Evolutionary conservation across 1,284 basidiomycete species (phyloP), one percentile per base, ranked within the genome.

Genomic region (Stereum hirsutum): DNA sequence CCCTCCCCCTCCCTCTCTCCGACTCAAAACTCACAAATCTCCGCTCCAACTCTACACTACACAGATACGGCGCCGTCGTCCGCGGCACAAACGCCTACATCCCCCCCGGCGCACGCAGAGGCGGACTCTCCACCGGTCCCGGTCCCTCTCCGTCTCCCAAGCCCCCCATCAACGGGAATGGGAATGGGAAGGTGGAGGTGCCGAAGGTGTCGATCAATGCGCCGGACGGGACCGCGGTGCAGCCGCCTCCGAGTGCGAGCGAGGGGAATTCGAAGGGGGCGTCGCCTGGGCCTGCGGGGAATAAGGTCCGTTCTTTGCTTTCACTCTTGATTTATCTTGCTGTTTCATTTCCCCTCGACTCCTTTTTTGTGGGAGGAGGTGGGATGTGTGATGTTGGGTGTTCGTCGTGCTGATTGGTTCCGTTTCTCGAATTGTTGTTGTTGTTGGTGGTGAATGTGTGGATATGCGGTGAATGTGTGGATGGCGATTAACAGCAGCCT

Each of bases 11-110:
- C n/a, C n/a, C 37, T 47, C 33, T 24, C n/a, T n/a, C n/a, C n/a
- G n/a, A n/a, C n/a, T n/a, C n/a, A n/a, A n/a, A n/a, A n/a, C n/a
- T n/a, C n/a, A n/a, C n/a, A n/a, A n/a, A 46, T 51, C 32, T 39
- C 46, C 48, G 34, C 44, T 43, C 46, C 46, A 47, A 40, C 46
- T 30, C 28, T 8, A 30, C 48, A 40, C 46, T 28, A 48, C 45
- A 24, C 55, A 94, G 89, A 61, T 98, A 94, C 61, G 89, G 90
- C 48, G 92, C 92, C 27, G 95, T 99, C 31, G 82, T 89, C 38
- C 86, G 95, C 46, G 75, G 81, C 37, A 75, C 83, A 17, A 88
- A 87, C 55, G 94, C 95, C 23, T 98, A 99, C 57, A 79, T 98
- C 31, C 94, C 95, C 34, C 91, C 93, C 10, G 89, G 82, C 45